Conservation (phyloP, 169 alveolate genomes). For the Cytauxzoon felis region DNA sequence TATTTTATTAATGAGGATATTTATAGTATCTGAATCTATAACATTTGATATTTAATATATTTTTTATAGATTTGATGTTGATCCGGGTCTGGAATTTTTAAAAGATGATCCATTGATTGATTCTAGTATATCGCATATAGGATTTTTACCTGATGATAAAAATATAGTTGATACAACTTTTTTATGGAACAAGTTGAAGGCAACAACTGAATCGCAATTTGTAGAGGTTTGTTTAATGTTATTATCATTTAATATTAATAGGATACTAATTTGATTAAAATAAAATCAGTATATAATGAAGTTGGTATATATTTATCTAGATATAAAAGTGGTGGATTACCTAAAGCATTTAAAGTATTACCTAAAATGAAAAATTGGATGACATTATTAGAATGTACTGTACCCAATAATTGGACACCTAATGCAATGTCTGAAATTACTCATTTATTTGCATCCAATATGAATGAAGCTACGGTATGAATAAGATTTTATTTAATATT, state of each 20-base stretch:
- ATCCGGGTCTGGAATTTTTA: constrained; percentile 34
- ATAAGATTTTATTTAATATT: constrained; percentile 11
- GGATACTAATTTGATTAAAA: constrained; percentile 4
- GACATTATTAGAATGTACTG: constrained; percentile 85
- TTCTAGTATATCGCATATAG: constrained; percentile 16
- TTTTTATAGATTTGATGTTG: background rate
- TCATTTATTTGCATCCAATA: constrained; percentile 83
- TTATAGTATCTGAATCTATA: background rate
- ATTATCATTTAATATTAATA: background rate
- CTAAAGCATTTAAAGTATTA: constrained; percentile 89
- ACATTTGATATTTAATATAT: background rate
- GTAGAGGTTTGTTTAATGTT: background rate
- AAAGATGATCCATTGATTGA: constrained; percentile 35
- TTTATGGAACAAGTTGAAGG: constrained; percentile 20
- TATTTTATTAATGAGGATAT: constrained; percentile 6
- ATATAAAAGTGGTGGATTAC: constrained; percentile 90
- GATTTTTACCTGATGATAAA: constrained; percentile 49
- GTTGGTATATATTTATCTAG: constrained; percentile 43
- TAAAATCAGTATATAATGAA: constrained; percentile 38
- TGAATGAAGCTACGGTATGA: constrained; percentile 73
- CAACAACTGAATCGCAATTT: background rate
- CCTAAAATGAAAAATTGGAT: constrained; percentile 92
- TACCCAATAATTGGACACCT: constrained; percentile 93
- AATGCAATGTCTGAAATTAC: constrained; percentile 90
- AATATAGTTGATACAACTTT: constrained; percentile 3